Base-by-base conservation (phyloP, 2,329 filamentous ascomycete species). In the Akanthomyces muscarius region DNA sequence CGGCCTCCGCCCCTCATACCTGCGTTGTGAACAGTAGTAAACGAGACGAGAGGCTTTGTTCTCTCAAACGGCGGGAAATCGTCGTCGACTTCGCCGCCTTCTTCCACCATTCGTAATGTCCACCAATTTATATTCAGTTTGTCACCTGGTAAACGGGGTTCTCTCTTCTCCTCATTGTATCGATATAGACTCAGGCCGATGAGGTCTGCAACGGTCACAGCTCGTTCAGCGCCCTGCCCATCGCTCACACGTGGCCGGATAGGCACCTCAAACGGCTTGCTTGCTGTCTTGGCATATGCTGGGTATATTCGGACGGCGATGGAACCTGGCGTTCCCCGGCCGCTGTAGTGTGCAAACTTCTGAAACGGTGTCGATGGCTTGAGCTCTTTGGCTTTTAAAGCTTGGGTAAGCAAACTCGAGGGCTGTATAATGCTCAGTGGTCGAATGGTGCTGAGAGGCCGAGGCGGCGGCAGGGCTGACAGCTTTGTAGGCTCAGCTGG, bases 51-150 rank as follows among this genome's bases (percentile, higher is more conserved):
- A 2, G 87, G 83, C 69, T 89, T 89, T 25, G 85, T 91, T 42
- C 91, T 83, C 63, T 90, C 88, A 47, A 95, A 80, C 0, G 91
- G 87, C 38, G 90, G 90, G 67, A 95, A 95, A 70, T 95, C 91
- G 67, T 92, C 89, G 68, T 96, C 91, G 1, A 94, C 87, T 70
- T 95, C 91, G 55, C 89, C 91, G 62, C 91, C 90, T 71, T 95
- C 87, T 65, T 95, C 87, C 1, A 93, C 90, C 86, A 96, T 92
- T 47, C 90, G 84, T 62, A 96, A 77, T 28, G 87, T 91, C 89
- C 90, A 95, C 79, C 87, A 87, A 70, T 94, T 94, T 68, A 93
- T 88, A 68, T 91, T 91, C 59, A 86, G 79, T 70, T 91, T 90
- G 57, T 87, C 84, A 2, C 78, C 72, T 0, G 86, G 78, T 11